phyloP scores from a whole-genome alignment of 2,329 filamentous ascomycete species.

The Talaromyces sp. region DNA sequence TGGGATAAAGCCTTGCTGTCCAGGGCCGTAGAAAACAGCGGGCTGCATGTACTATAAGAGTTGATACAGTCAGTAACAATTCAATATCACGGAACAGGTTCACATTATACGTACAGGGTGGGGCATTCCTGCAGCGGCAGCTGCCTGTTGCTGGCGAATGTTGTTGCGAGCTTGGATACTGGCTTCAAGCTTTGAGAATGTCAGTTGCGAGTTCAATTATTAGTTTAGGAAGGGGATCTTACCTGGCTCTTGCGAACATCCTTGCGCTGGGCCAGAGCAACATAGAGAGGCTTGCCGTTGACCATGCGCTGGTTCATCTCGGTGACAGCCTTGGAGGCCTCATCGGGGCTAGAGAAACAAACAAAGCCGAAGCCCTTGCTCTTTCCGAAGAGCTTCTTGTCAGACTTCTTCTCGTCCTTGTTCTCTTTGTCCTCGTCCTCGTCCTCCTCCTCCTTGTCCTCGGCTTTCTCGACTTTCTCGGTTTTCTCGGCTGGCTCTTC shows the following conservation, averaged over 20 bases:
- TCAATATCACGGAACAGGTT: background rate
- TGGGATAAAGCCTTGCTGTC: slow-evolving; percentile 56
- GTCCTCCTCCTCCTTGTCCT: slow-evolving; percentile 33
- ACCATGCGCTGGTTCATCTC: slow-evolving; percentile 99
- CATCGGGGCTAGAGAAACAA: slow-evolving; percentile 99
- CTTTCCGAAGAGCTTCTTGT: slow-evolving; percentile 75
- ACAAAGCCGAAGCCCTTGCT: slow-evolving; percentile 99
- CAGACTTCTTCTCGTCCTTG: slow-evolving; percentile 51
- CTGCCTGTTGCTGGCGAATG: slow-evolving; percentile 95
- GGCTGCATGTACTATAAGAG: slow-evolving; percentile 68
- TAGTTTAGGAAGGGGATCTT: slow-evolving; percentile 10
- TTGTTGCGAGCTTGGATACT: slow-evolving; percentile 99
- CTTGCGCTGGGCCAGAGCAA: slow-evolving; percentile 97
- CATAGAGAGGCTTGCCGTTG: slow-evolving; percentile 92
- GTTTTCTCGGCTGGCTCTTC: slow-evolving; percentile 41
- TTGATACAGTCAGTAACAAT: slow-evolving; percentile 14
- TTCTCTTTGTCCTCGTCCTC: slow-evolving; percentile 54
- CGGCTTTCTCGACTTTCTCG: slow-evolving; percentile 46
- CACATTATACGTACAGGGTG: slow-evolving; percentile 43
- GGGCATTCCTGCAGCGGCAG: slow-evolving; percentile 82
- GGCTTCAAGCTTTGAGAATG: slow-evolving; percentile 66
- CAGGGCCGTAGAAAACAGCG: slow-evolving; percentile 86
- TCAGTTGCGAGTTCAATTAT: slow-evolving; percentile 1
- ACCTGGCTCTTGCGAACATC: slow-evolving; percentile 95
- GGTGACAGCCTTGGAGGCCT: slow-evolving; percentile 96